phyloP scores from a whole-genome alignment of 352 stramenopile species.

The Phytophthora quininea region DNA sequence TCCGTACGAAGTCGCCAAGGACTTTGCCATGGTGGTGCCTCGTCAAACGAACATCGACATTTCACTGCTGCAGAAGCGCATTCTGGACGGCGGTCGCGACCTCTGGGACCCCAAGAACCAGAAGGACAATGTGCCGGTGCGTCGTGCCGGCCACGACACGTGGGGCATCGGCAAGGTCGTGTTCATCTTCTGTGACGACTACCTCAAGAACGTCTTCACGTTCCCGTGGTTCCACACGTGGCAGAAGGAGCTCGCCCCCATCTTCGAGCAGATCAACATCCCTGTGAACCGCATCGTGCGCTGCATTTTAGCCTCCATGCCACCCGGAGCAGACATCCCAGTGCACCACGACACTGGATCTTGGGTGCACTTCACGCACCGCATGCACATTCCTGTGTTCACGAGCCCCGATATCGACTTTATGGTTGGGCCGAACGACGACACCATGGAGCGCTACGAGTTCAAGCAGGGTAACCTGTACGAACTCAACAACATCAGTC shows the following conservation, averaged over 20 bases:
- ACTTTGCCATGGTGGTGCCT: slow-evolving; percentile 59
- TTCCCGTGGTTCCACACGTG: slow-evolving; percentile 95
- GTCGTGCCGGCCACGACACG: slow-evolving; percentile 94
- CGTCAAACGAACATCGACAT: slow-evolving; percentile 73
- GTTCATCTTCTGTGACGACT: slow-evolving; percentile 99
- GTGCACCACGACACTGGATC: slow-evolving; percentile 97
- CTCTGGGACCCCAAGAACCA: slow-evolving; percentile 79
- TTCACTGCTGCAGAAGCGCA: slow-evolving; percentile 62
- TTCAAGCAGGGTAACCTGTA: slow-evolving; percentile 95
- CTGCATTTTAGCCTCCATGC: slow-evolving; percentile 96
- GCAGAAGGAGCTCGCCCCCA: slow-evolving; percentile 75
- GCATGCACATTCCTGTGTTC: slow-evolving; percentile 97
- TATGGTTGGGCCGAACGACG: slow-evolving; percentile 80
- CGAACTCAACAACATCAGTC: slow-evolving; percentile 99
- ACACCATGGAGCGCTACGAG: slow-evolving; percentile 89
- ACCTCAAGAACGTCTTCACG: slow-evolving; percentile 94
- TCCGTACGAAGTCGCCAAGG: slow-evolving; percentile 40
- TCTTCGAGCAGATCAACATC: slow-evolving; percentile 92
- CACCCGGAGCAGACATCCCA: slow-evolving; percentile 94
- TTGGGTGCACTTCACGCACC: slow-evolving; percentile 96
- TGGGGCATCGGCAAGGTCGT: slow-evolving; percentile 99
- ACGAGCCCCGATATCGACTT: slow-evolving; percentile 86
- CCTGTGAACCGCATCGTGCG: slow-evolving; percentile 88
- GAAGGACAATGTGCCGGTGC: slow-evolving; percentile 91
- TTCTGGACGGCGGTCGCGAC: slow-evolving; percentile 42